Base-by-base conservation (phyloP, 176 grass and related monocot species). In the Aegilops longissima region DNA sequence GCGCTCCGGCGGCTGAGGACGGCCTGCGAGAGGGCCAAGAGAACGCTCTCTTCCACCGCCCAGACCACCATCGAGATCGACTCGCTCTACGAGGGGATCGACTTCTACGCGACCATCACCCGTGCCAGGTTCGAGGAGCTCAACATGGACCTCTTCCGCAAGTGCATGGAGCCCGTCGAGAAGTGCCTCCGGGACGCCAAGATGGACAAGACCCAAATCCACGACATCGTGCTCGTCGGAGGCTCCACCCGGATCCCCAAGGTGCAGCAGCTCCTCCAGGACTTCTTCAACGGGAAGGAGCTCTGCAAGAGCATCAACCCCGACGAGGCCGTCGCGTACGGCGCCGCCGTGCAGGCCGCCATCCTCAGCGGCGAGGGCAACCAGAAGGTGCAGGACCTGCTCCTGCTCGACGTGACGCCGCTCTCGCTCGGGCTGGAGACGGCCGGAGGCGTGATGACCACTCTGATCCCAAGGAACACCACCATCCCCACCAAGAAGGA, bases 291-390 rank as follows among this genome's bases (percentile, higher is more conserved):
- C 9, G 91, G 92, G 38, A 95, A 95, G 89, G 87, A 97, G 85
- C 89, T 97, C 9, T 97, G 95, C 87, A 94, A 92, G 87, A 95
- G 87, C 87, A 97, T 95, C 87, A 97, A 97, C 77, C 95, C 95
- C 2, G 95, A 97, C 18, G 95, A 97, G 87, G 95, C 95, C 17
- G 95, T 97, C 0, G 93, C 95, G 0, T 94, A 93, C 47, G 95
- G 93, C 7, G 95, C 93, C 51, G 89, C 95, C 0, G 91, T 97
- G 1, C 89, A 95, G 74, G 95, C 95, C 0, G 91, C 95, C 6
- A 93, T 91, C 66, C 79, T 97, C 47, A 93, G 91, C 44, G 93
- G 93, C 54, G 90, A 95, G 69, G 95, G 90, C 16, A 91, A 95
- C 20, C 59, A 95, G 90, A 93, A 76, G 82, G 89, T 95, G 69